Base-by-base conservation (phyloP, 352 stramenopile genomes). In the Phytophthora colocasiae region DNA sequence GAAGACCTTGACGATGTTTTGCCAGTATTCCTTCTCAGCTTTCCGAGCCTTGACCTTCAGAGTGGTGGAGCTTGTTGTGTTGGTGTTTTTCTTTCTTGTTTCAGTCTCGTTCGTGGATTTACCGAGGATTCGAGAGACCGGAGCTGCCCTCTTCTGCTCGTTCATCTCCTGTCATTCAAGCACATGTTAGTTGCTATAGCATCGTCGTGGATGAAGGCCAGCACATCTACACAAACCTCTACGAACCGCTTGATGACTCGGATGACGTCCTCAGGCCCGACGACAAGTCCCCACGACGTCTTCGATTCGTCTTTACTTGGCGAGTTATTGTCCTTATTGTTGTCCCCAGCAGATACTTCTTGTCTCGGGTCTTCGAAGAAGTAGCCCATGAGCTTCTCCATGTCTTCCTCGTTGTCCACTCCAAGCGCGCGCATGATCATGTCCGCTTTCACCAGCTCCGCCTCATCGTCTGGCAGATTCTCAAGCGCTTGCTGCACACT, bases 401-500 rank as follows among this genome's bases (percentile, higher is more conserved):
- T 90, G 44, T 97, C 91, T n/a, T 78, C 66, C 53, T 98, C 90
- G 34, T 77, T 93, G 44, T 95, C 85, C 17, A 97, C 70, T 5
- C 91, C 92, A 2, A 98, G 75, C 15, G 90, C 73, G 1, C 83
- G 75, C 68, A 98, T 86, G 66, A 98, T 93, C 66, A 89, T 87
- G 56, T 98, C 88, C 3, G 92, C 90, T 41, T 92, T 89, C 29
- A 93, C 84, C 1, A 97, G 67, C 43, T 95, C 88, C 0, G 89
- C 89, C 39, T 94, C 85, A 31, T 92, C 83, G 44, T 94, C 75
- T 0, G 83, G 75, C 4, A 90, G 64, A 31, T 80, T 78, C 14
- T 97, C 89, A 4, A 97, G 69, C 11, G 87, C 88, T 46, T 95
- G 78, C 34, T 90, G 81, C 4, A 97, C 83, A 46, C 69, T 92